phyloP scores from a whole-genome alignment of 2,329 filamentous ascomycete genomes.

The Ceratocystis alfenasii region DNA sequence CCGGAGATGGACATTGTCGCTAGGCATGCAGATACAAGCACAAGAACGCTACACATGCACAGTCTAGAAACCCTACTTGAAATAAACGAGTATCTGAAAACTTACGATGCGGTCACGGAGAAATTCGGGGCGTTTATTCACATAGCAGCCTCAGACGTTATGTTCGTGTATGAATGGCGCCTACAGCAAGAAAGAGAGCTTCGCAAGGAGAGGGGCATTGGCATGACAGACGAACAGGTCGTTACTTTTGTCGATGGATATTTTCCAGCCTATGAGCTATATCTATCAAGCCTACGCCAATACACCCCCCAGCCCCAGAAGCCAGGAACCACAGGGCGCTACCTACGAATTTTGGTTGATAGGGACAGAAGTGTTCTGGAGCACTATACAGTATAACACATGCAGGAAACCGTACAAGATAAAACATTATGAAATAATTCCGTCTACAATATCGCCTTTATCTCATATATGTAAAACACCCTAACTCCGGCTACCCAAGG shows the following conservation, averaged over 20 bases:
- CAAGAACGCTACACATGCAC: conserved; percentile 39
- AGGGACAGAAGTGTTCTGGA: conserved; percentile 46
- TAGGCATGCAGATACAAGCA: conserved; percentile 37
- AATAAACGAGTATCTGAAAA: conserved; percentile 37
- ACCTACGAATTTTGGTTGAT: conserved; percentile 51
- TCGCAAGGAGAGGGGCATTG: conserved; percentile 52
- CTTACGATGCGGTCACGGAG: conserved; percentile 40
- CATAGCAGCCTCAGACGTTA: conserved; percentile 56
- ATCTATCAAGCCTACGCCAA: conserved; percentile 10
- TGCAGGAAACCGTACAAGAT: not conserved
- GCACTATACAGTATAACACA: not conserved
- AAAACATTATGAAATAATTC: not conserved
- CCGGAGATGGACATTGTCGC: conserved; percentile 39
- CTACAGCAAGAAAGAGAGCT: conserved; percentile 66
- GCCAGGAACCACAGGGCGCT: conserved; percentile 37
- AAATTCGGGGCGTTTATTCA: conserved; percentile 45
- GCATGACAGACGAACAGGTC: conserved; percentile 76
- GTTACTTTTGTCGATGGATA: conserved; percentile 58
- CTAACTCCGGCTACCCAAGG: conserved; percentile 2
- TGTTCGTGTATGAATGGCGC: conserved; percentile 76
- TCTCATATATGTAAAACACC: not conserved
- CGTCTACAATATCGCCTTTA: not conserved
- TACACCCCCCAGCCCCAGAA: not conserved
- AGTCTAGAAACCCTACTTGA: conserved; percentile 39
- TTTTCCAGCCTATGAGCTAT: conserved; percentile 62